Evolutionary conservation across 1,284 basidiomycete genomes (phyloP).

Genomic region (Heliocybe sulcata): DNA sequence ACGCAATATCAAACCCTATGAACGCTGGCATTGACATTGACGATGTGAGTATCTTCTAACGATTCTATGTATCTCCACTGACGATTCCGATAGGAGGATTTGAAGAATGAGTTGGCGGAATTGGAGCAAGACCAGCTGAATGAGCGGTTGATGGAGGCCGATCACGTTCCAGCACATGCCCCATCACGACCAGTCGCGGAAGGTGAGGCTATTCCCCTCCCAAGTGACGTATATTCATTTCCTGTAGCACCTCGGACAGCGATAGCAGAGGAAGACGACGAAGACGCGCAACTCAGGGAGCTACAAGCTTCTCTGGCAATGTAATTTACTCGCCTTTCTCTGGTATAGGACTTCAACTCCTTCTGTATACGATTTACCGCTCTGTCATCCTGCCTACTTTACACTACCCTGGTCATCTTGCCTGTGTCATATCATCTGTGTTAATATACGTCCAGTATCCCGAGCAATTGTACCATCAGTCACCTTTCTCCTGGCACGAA

Average conservation of each 20-base stretch:
- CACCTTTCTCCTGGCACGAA: neutral
- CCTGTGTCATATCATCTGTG: neutral
- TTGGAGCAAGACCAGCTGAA: constrained; percentile 92
- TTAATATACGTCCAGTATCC: neutral
- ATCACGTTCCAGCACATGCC: constrained; percentile 85
- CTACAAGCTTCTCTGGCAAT: constrained; percentile 90
- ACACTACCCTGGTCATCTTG: neutral
- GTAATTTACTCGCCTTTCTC: constrained; percentile 31
- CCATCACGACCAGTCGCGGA: constrained; percentile 59
- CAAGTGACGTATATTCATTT: neutral
- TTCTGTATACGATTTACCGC: constrained; percentile 7
- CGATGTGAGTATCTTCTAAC: constrained; percentile 46
- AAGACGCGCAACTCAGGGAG: constrained; percentile 87
- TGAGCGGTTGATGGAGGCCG: constrained; percentile 81
- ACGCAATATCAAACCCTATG: constrained; percentile 84
- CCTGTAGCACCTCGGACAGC: constrained; percentile 13
- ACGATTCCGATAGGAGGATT: constrained; percentile 54
- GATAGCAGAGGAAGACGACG: constrained; percentile 78
- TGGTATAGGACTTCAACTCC: constrained; percentile 12
- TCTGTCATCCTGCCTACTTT: neutral
- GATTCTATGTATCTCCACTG: neutral
- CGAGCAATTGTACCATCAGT: neutral
- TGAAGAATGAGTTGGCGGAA: constrained; percentile 82
- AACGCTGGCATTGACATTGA: constrained; percentile 63
- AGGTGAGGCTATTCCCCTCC: constrained; percentile 32